Conservation (phyloP, 1,284 basidiomycete genomes). For the Leccinum fuscescens region DNA sequence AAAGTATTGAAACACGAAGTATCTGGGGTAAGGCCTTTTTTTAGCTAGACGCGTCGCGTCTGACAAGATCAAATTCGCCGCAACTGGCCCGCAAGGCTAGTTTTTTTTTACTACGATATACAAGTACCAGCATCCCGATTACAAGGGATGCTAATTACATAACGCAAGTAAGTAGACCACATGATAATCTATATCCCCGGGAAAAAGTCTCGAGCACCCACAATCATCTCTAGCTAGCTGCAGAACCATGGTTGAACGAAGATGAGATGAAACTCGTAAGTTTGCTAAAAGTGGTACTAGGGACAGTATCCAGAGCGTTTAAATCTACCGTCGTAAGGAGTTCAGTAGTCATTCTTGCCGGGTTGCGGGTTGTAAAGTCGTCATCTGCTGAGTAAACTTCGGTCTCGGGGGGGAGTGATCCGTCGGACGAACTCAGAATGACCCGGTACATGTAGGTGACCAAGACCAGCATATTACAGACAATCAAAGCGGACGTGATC, state of each 20-base stretch:
- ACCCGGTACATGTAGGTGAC: not conserved
- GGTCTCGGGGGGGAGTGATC: not conserved
- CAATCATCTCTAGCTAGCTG: not conserved
- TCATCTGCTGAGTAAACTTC: not conserved
- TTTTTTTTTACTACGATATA: not conserved
- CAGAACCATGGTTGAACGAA: not conserved
- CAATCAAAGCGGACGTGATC: not conserved
- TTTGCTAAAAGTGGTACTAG: not conserved
- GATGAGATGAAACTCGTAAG: not conserved
- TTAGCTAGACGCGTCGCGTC: constrained; percentile 4
- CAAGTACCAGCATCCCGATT: not conserved
- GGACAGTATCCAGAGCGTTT: not conserved
- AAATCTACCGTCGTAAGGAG: not conserved
- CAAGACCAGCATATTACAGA: not conserved
- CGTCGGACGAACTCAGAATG: not conserved
- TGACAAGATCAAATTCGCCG: not conserved
- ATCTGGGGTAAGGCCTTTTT: constrained; percentile 1
- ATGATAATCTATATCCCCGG: not conserved
- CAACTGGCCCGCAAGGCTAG: not conserved
- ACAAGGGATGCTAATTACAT: not conserved
- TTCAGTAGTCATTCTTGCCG: not conserved
- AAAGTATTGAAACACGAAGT: not conserved
- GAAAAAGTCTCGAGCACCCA: not conserved
- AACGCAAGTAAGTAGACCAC: not conserved
- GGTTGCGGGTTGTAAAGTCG: not conserved